phyloP scores from a whole-genome alignment of 495 filamentous ascomycete species.

The Talaromyces proteolyticus region DNA sequence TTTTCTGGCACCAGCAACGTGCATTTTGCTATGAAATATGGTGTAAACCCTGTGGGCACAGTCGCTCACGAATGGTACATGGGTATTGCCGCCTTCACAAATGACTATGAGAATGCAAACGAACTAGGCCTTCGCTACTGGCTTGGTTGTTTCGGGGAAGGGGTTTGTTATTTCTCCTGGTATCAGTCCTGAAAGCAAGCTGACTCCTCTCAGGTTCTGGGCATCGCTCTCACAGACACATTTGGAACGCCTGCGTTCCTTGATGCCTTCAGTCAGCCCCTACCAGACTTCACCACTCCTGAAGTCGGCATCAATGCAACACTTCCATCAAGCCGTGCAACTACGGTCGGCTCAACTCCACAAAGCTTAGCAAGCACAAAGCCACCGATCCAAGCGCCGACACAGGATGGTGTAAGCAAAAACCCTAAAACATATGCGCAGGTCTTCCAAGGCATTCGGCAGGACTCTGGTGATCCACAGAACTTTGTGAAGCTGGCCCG shows the following conservation, averaged over 20 bases:
- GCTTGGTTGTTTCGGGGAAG: conserved; percentile 87
- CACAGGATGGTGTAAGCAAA: conserved; percentile 9
- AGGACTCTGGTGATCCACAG: conserved; percentile 89
- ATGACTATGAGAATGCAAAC: conserved; percentile 78
- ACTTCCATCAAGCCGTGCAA: conserved; percentile 21
- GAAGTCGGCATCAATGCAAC: conserved; percentile 22
- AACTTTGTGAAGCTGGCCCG: conserved; percentile 77
- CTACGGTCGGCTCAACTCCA: conserved; percentile 15
- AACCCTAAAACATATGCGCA: conserved; percentile 64
- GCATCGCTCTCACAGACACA: conserved; percentile 94
- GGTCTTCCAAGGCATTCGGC: conserved; percentile 80
- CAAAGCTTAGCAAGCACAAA: conserved; percentile 22
- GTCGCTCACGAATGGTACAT: conserved; percentile 99
- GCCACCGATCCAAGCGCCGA: conserved; percentile 22
- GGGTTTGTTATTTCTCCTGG: conserved; percentile 35
- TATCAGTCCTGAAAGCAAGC: conserved; percentile 1
- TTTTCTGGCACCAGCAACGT: conserved; percentile 93
- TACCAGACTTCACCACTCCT: conserved; percentile 33
- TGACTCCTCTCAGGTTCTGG: conserved; percentile 51
- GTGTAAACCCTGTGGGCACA: conserved; percentile 77
- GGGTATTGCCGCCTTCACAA: conserved; percentile 87
- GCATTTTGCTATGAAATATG: conserved; percentile 91
- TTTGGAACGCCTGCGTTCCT: conserved; percentile 93
- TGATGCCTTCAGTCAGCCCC: conserved; percentile 67
- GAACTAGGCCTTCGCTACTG: conserved; percentile 79